Evolutionary conservation across 83 land plant genomes (phyloP), one percentile per base, ranked within the genome.

Genomic region (Diphasiastrum complanatum): DNA sequence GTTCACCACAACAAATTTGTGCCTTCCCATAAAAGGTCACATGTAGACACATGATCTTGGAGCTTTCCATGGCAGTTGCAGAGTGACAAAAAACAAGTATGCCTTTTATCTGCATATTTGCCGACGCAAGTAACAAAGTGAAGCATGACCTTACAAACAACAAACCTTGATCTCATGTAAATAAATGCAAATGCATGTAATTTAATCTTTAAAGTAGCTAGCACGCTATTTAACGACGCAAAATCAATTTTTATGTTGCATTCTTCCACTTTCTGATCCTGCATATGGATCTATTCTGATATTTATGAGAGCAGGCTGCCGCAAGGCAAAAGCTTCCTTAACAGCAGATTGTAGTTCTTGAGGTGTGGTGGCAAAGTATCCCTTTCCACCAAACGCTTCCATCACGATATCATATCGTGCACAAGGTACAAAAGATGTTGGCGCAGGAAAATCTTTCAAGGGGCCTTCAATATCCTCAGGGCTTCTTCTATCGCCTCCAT

Each of bases 331-430:
- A 4, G 95, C 65, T 70, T 87, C 87, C 19, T 68, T 33, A 8
- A 91, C 65, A 14, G 97, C 95, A 48, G 85, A 63, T 43, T 83
- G 72, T 18, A 91, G 83, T 61, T 87, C 90, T 30, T 78, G 70
- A 33, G 97, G 95, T 25, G 85, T 84, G 32, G 61, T 73, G 26
- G 68, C 99, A 38, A 83, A 70, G 70, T 89, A 93, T 4, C 99
- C 99, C 63, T 85, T 89, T 4, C 96, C 99, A 32, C 96, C 99
- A 63, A 89, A 93, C 26, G 96, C 99, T 72, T 85, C 91, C 45
- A 92, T 85, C 4, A 92, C 41, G 12, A 60, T 71, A 59, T 92
- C 91, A 59, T 92, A 92, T 5, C 74, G 85, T 25, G 98, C 96
- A 41, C 77, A 78, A 2, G 91, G 88, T 23, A 92, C 91, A 68